Percentiles rank a stretch among this genome's conserved stretches.
These are phyloP conservation scores for Polyporus tsugae DNA, from an alignment of 1,284 basidiomycete species.

Conservation along the genomic window DNA sequence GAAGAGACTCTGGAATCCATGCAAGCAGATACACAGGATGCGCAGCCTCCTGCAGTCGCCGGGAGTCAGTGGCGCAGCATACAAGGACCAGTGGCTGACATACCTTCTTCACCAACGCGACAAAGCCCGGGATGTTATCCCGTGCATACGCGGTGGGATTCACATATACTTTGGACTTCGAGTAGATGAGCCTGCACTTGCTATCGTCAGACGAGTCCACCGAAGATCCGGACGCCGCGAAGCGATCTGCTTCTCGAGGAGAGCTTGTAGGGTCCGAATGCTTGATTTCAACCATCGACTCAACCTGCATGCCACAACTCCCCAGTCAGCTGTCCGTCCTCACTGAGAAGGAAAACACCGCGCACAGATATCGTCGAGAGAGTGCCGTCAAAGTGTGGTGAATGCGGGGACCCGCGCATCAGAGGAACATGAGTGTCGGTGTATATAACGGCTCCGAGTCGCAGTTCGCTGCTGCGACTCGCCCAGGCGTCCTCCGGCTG, in stretches of 20 bases:
- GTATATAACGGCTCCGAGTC: conserved; percentile 16
- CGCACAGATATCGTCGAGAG: conserved; percentile 56
- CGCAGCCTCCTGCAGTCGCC: conserved; percentile 63
- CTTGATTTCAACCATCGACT: conserved; percentile 85
- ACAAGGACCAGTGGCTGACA: conserved; percentile 37
- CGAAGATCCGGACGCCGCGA: conserved; percentile 35
- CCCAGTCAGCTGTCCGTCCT: conserved; percentile 13
- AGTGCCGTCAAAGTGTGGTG: conserved; percentile 46
- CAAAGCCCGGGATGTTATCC: conserved; percentile 95
- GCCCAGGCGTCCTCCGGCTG: conserved; percentile 27
- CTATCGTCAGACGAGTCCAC: conserved; percentile 56
- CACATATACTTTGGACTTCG: conserved; percentile 92
- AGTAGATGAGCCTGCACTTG: conserved; percentile 80
- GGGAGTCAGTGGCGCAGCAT: conserved; percentile 4
- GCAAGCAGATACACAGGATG: conserved; percentile 81
- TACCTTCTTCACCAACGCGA: conserved; percentile 86
- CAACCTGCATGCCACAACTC: conserved; percentile 47
- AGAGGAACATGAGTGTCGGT: conserved; percentile 32
- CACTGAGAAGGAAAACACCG: conserved; percentile 8
- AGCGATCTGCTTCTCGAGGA: conserved; percentile 23
- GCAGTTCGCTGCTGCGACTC: conserved; percentile 22
- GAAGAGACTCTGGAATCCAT: conserved; percentile 85
- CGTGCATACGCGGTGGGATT: conserved; percentile 92
- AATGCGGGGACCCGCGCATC: conserved; percentile 41
- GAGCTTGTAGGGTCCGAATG: conserved; percentile 41